Percentiles rank a stretch among this genome's conserved stretches.
Evolutionary conservation across 768 basidiomycete species (phyloP).

Genomic region (Russula sp.): DNA sequence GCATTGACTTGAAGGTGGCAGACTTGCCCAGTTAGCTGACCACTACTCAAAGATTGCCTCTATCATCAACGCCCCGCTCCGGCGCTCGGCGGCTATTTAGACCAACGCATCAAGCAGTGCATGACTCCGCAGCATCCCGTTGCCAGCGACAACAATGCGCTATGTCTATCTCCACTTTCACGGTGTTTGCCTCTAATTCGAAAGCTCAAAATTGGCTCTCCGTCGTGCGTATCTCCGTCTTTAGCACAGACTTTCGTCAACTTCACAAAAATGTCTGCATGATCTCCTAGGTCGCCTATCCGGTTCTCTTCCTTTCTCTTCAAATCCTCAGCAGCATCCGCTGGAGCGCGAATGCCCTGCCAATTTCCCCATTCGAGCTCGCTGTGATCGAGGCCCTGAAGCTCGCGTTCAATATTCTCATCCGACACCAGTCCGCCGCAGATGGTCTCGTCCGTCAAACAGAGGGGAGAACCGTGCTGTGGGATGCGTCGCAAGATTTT

Average conservation of each 20-base stretch:
- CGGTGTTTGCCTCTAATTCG: background rate
- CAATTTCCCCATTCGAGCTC: slow-evolving; percentile 3
- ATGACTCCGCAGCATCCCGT: background rate
- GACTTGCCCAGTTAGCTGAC: too few relatives aligned
- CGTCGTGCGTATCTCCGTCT: background rate
- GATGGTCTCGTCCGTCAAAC: background rate
- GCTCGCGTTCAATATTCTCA: slow-evolving; percentile 1
- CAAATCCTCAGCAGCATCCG: background rate
- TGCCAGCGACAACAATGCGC: background rate
- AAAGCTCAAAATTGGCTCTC: slow-evolving; percentile 10
- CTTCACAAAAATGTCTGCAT: background rate
- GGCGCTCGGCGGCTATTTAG: background rate
- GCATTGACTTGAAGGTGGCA: too few relatives aligned
- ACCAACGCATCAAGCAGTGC: background rate
- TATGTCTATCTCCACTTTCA: slow-evolving; percentile 4
- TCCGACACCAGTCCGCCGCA: background rate
- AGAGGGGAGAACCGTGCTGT: background rate
- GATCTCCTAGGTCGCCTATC: slow-evolving; percentile 6
- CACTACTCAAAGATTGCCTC: too few relatives aligned
- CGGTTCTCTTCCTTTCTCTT: slow-evolving; percentile 9
- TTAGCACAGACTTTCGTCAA: background rate
- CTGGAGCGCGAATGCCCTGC: background rate
- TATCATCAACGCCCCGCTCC: background rate
- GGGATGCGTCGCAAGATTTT: slow-evolving; percentile 5
- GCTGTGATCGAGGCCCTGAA: slow-evolving; percentile 18